Conservation (phyloP, 805 yeast species). For the Kuraishia molischiana region DNA sequence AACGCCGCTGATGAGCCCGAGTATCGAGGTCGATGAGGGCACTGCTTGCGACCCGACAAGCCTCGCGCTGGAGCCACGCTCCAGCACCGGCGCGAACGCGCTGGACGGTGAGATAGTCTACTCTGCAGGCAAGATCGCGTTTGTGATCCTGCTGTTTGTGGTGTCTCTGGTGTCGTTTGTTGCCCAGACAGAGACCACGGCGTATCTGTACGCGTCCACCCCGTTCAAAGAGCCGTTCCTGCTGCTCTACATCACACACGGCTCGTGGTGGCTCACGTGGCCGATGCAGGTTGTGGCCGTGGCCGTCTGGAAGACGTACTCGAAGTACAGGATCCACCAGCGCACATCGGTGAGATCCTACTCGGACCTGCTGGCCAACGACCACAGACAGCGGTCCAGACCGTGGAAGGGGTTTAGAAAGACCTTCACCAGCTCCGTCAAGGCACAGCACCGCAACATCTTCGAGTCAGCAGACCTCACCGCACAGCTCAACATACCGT, state of each 20-base stretch:
- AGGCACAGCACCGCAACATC: constrained; percentile 32
- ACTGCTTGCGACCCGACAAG: too few species aligned
- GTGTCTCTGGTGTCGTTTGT: constrained; percentile 55
- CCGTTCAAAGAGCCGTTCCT: constrained; percentile 64
- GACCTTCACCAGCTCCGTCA: constrained; percentile 25
- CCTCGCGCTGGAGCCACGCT: not conserved
- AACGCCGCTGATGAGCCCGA: not conserved
- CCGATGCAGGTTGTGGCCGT: constrained; percentile 51
- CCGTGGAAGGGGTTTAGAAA: constrained; percentile 21
- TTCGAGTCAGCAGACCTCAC: constrained; percentile 26
- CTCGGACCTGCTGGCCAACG: constrained; percentile 1
- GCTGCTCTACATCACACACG: constrained; percentile 61
- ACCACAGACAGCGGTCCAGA: constrained; percentile 3
- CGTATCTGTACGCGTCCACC: constrained; percentile 44
- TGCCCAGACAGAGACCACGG: constrained; percentile 70
- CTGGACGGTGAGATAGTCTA: not conserved
- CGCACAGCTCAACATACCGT: constrained; percentile 14
- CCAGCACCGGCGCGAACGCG: not conserved
- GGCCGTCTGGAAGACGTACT: constrained; percentile 33
- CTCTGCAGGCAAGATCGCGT: constrained; percentile 20
- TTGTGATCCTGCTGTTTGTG: constrained; percentile 36
- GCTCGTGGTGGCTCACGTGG: constrained; percentile 68
- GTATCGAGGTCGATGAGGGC: not conserved
- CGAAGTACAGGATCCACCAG: constrained; percentile 12
- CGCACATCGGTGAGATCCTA: constrained; percentile 9